Evolutionary conservation across 75 land plant genomes (phyloP).

Genomic region (Chamaecyparis obtusa): DNA sequence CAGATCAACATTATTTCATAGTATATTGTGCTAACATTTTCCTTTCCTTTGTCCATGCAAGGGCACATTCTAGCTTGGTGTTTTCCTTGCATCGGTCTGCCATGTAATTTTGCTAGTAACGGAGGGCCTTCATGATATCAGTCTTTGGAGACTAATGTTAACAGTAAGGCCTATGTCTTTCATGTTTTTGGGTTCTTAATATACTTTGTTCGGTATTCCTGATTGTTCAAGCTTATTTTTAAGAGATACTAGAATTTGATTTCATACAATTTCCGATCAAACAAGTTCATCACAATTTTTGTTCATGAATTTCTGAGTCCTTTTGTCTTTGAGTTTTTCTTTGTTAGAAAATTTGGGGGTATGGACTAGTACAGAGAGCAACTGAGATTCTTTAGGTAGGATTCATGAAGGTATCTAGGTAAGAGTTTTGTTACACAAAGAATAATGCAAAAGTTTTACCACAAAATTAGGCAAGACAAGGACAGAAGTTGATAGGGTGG

Average conservation of each 20-base stretch:
- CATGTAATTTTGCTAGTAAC: slow-evolving; percentile 79
- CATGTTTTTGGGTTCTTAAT: background rate
- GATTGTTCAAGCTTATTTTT: background rate
- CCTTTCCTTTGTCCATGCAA: slow-evolving; percentile 46
- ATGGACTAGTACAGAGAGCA: background rate
- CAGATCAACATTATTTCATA: background rate
- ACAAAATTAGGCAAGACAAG: background rate
- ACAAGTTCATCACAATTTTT: background rate
- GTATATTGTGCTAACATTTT: background rate
- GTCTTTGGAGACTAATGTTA: slow-evolving; percentile 82
- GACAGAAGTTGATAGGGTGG: background rate
- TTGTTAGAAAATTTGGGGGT: background rate
- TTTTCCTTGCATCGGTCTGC: slow-evolving; percentile 86
- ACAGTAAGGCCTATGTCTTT: slow-evolving; percentile 50
- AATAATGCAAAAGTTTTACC: background rate
- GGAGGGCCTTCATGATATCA: slow-evolving; percentile 89
- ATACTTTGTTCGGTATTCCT: background rate
- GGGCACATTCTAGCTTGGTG: slow-evolving; percentile 88
- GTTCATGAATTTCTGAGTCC: background rate
- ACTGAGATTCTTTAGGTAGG: background rate
- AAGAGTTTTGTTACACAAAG: background rate
- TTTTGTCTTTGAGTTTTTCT: background rate
- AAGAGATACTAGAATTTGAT: background rate
- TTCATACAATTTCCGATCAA: background rate
- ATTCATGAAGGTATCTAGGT: background rate